A percentile compares a stretch with the other conserved stretches of the same genome.
Conservation (phyloP, 2,329 filamentous ascomycete genomes). For the Colletotrichum gigasporum region DNA sequence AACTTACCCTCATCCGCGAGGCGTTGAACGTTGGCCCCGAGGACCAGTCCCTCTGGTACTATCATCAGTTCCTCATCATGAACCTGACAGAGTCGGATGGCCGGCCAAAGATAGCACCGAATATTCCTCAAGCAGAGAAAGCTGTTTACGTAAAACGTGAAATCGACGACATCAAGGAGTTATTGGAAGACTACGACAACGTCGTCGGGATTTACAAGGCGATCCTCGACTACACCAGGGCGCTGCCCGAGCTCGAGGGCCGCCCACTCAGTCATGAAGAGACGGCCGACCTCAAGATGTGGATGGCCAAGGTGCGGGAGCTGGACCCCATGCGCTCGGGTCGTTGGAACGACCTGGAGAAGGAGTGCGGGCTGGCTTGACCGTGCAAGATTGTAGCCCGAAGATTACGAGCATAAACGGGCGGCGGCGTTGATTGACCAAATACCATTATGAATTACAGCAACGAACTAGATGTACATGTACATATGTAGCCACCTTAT, state of each 20-base stretch:
- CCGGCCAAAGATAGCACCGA: conserved; percentile 69
- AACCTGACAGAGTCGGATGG: conserved; percentile 65
- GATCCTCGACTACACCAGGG: conserved; percentile 77
- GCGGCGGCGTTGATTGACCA: neutral
- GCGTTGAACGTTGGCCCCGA: conserved; percentile 90
- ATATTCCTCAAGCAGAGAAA: conserved; percentile 69
- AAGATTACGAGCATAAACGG: neutral
- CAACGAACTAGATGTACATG: neutral
- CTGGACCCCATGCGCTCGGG: conserved; percentile 80
- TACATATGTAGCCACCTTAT: neutral
- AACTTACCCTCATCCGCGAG: conserved; percentile 78
- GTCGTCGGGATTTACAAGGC: conserved; percentile 90
- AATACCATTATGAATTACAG: conserved; percentile 17
- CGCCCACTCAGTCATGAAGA: conserved; percentile 49
- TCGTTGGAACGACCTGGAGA: conserved; percentile 77
- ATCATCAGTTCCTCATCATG: conserved; percentile 87
- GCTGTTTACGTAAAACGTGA: conserved; percentile 74
- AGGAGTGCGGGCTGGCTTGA: conserved; percentile 17
- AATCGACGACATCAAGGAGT: conserved; percentile 76
- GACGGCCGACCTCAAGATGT: conserved; percentile 57
- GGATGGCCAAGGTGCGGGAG: conserved; percentile 72
- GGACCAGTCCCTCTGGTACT: conserved; percentile 97
- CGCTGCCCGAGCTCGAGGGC: conserved; percentile 63
- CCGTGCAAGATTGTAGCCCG: neutral
- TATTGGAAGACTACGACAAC: conserved; percentile 66